These are phyloP conservation scores for Dactylonectria estremocensis DNA, from an alignment of 2,329 filamentous ascomycete species.

Conservation along the genomic window DNA sequence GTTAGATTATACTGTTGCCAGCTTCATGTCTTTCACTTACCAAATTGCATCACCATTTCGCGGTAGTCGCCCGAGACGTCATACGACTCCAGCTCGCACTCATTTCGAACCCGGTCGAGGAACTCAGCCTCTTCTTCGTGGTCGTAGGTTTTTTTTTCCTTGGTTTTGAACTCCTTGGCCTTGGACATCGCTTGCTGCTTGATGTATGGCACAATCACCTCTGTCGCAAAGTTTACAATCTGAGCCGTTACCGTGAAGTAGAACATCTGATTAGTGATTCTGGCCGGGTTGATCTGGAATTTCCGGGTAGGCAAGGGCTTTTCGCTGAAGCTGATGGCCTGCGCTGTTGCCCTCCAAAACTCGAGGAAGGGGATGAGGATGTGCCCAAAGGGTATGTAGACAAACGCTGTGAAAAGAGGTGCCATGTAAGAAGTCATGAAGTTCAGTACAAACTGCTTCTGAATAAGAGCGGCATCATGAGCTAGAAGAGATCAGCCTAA, in stretches of 20 bases:
- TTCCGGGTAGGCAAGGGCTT: constrained; percentile 75
- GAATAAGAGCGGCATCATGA: constrained; percentile 86
- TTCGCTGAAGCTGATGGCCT: constrained; percentile 82
- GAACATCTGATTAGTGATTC: constrained; percentile 92
- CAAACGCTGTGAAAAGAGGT: constrained; percentile 92
- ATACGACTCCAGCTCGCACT: constrained; percentile 87
- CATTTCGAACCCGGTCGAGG: constrained; percentile 83
- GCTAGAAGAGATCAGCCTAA: constrained; percentile 59
- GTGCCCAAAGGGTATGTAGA: constrained; percentile 93
- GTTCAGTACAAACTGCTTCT: constrained; percentile 96
- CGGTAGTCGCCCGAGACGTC: constrained; percentile 92
- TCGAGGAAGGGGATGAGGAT: constrained; percentile 89
- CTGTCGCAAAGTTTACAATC: constrained; percentile 87
- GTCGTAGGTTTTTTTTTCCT: constrained; percentile 73
- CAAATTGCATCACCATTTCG: constrained; percentile 91
- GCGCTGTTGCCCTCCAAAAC: constrained; percentile 82
- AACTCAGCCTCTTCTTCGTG: constrained; percentile 85
- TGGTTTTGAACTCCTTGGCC: constrained; percentile 81
- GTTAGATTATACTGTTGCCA: constrained; percentile 21
- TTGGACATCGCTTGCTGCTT: constrained; percentile 86
- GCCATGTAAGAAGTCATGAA: constrained; percentile 97
- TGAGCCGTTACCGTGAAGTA: constrained; percentile 97
- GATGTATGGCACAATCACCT: constrained; percentile 86
- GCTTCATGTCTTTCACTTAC: constrained; percentile 54
- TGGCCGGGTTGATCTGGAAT: constrained; percentile 87